Conservation (phyloP, 1,284 basidiomycete species). For the Cryptococcus jaspeensis region DNA sequence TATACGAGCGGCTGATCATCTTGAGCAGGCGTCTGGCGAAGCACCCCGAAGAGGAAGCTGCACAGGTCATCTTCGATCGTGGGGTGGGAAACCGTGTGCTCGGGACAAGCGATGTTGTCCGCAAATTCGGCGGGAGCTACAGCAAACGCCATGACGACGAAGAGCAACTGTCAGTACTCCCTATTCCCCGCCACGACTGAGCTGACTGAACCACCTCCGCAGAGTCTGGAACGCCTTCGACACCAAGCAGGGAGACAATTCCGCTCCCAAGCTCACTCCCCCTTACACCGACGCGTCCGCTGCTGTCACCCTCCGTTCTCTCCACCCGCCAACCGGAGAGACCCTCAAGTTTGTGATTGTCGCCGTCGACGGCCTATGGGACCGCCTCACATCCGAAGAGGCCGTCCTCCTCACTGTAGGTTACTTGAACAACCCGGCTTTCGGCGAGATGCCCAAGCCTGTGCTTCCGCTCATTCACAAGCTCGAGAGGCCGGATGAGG, state of each 20-base stretch:
- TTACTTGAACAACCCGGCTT: slow-evolving; percentile 65
- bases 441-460: slow-evolving; percentile 2
- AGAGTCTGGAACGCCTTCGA: neutral
- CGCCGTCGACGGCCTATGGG: slow-evolving; percentile 90
- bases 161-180: slow-evolving; percentile 65
- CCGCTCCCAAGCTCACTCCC: slow-evolving; percentile 58
- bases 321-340: slow-evolving; percentile 20
- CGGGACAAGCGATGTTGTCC: slow-evolving; percentile 83
- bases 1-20: neutral
- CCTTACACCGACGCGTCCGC: slow-evolving; percentile 90
- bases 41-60: slow-evolving; percentile 75
- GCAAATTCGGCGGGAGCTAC: slow-evolving; percentile 79
- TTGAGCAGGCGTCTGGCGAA: slow-evolving; percentile 70
- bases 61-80: slow-evolving; percentile 61
- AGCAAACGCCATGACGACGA: slow-evolving; percentile 69
- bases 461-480: slow-evolving; percentile 5
- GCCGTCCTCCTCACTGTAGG: slow-evolving; percentile 85
- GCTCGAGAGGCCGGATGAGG: neutral
- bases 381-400: slow-evolving; percentile 83
- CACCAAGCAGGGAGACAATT: neutral
- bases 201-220: too few species aligned
- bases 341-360: slow-evolving; percentile 69
- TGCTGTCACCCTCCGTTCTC: slow-evolving; percentile 71
- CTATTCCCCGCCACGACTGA: too few species aligned
- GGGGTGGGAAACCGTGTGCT: slow-evolving; percentile 71